Base-by-base conservation (phyloP, 352 stramenopile species). In the Phytopythium ostracodes region DNA sequence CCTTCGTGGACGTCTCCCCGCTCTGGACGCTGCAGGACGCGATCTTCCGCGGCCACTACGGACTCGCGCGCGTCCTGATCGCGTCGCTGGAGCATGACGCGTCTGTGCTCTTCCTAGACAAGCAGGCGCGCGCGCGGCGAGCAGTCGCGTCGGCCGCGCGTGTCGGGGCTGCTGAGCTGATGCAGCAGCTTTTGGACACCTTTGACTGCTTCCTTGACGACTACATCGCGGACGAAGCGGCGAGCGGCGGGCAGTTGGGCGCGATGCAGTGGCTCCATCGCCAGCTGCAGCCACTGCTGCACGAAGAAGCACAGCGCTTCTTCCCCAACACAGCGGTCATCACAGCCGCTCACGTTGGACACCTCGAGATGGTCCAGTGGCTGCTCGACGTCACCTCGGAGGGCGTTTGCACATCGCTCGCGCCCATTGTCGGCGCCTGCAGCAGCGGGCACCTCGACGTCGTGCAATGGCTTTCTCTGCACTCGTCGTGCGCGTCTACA, bases 351-450 rank as follows among this genome's bases (percentile, higher is more conserved):
- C 50, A 59, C 24, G 47, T 40, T 22, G 68, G 68, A 4, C 60
- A 64, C 24, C 56, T 66, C 36, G 42, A 67, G 31, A 25, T 66
- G 7, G 47, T 73, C 6, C 63, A 67, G 20, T 73, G 63, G 63
- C 53, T 70, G 10, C 51, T 73, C 53, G 56, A 64, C 9, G 60
- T 68, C 22, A 58, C 62, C 7, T 18, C 55, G 29, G 62, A 73
- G 53, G 62, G 68, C 51, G 17, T 33, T 60, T 77, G 18, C 64
- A 63, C n/a, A 27, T 44, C 54, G 53, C 62, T 38, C 51, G 60
- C 44, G 50, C 59, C 55, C 10, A 56, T 36, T 25, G 59, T 40
- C 46, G 64, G 25, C 11, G 65, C 65, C 14, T 58, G 60, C 33
- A 68, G 59, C 12, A 31, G 57, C 35, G 62, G 66, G 27, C 66